These are phyloP conservation scores for Chiua virens DNA, from an alignment of 768 basidiomycete species.

Conservation along the genomic window DNA sequence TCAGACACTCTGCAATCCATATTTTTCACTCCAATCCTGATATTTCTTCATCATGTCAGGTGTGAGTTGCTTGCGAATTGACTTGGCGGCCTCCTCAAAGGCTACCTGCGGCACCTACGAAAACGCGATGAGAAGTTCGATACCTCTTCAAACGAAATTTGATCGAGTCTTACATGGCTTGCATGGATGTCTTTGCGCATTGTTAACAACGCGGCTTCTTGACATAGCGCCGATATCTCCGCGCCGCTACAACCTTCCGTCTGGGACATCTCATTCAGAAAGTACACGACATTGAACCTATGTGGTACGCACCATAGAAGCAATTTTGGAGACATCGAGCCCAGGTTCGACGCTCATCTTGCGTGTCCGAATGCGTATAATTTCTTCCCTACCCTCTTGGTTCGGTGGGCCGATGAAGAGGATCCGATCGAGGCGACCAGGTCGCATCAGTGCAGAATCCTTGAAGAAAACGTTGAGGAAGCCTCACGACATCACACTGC, in stretches of 20 bases:
- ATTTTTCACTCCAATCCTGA: conserved; percentile 59
- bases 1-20: conserved; percentile 23
- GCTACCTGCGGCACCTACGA: conserved; percentile 73
- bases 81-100: conserved; percentile 70
- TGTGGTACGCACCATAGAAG: conserved; percentile 51
- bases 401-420: conserved; percentile 95
- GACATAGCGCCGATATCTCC: conserved; percentile 88
- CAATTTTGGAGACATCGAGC: conserved; percentile 67
- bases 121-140: background rate
- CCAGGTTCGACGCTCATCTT: conserved; percentile 80
- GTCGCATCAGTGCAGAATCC: conserved; percentile 95
- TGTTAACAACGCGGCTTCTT: conserved; percentile 90
- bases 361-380: conserved; percentile 71
- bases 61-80: conserved; percentile 82
- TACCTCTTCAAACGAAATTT: background rate
- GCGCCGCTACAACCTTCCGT: conserved; percentile 96
- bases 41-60: conserved; percentile 72
- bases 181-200: conserved; percentile 88
- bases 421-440: conserved; percentile 91
- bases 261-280: conserved; percentile 40
- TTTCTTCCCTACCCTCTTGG: conserved; percentile 73
- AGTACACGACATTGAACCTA: background rate
- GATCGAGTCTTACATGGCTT: conserved; percentile 54
- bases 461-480: conserved; percentile 29
- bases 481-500: background rate